Evolutionary conservation across 1,139 yeast genomes (phyloP).

Genomic region (Waltiozyma sp.): DNA sequence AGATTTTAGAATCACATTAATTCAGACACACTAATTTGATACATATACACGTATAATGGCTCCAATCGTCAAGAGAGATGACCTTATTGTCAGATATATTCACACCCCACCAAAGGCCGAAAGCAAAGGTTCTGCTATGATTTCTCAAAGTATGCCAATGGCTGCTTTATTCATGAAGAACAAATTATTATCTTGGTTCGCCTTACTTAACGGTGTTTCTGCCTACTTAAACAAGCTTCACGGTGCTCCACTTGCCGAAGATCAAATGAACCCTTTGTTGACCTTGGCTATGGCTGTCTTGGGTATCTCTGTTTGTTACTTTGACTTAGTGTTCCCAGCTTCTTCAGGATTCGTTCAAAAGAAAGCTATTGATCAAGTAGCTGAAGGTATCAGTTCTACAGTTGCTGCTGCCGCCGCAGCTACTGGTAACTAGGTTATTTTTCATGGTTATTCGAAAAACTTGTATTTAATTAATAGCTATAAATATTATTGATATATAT

Average conservation of each 20-base stretch:
- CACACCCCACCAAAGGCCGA: constrained; percentile 36
- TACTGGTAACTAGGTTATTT: constrained; percentile 2
- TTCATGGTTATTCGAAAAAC: background rate
- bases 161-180: constrained; percentile 48
- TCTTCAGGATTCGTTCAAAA: constrained; percentile 13
- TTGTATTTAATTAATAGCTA: no score
- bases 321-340: constrained; percentile 30
- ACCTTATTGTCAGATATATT: constrained; percentile 30
- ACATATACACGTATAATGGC: constrained; percentile 11
- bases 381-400: constrained; percentile 10
- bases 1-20: no score
- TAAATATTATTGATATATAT: no score
- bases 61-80: constrained; percentile 23
- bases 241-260: constrained; percentile 12
- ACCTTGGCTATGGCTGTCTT: constrained; percentile 10
- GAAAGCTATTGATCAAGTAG: constrained; percentile 8
- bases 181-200: constrained; percentile 34
- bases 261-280: constrained; percentile 10
- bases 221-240: constrained; percentile 23
- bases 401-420: constrained; percentile 13
- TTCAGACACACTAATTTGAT: no score
- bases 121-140: constrained; percentile 32
- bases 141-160: constrained; percentile 57
- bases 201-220: constrained; percentile 33
- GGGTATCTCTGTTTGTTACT: constrained; percentile 31